phyloP scores from a whole-genome alignment of 1,284 basidiomycete genomes.

The Blastosporella zonata region DNA sequence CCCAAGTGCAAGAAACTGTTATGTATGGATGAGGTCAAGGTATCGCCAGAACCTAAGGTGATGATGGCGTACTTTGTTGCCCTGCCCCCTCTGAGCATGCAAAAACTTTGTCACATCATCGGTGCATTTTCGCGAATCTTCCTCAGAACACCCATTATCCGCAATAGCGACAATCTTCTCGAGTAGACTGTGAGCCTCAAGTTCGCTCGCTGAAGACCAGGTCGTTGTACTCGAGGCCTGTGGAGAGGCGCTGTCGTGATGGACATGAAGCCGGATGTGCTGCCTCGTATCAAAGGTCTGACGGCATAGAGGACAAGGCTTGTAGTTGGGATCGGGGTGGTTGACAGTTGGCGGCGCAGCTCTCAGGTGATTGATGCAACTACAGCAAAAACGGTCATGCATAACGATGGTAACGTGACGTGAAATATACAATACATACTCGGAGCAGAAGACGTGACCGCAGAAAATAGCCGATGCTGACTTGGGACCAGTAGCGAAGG shows the following conservation, averaged over 20 bases:
- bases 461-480: conserved; percentile 47
- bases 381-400: conserved; percentile 18
- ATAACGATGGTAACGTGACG: conserved; percentile 3
- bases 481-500: conserved; percentile 38
- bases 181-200: conserved; percentile 37
- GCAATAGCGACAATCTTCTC: conserved; percentile 37
- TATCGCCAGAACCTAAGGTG: neutral
- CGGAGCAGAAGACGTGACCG: conserved; percentile 50
- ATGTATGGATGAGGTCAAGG: conserved; percentile 9
- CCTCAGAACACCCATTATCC: conserved; percentile 40
- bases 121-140: conserved; percentile 36
- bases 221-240: conserved; percentile 10
- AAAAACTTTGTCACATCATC: conserved; percentile 40
- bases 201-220: conserved; percentile 23
- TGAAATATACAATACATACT: conserved; percentile 29
- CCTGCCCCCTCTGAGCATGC: conserved; percentile 30
- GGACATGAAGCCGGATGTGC: conserved; percentile 43
- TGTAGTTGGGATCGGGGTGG: conserved; percentile 18
- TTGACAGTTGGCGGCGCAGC: conserved; percentile 2
- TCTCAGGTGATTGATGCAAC: conserved; percentile 35
- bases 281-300: conserved; percentile 34
- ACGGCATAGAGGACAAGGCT: conserved; percentile 46
- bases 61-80: conserved; percentile 27
- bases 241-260: conserved; percentile 31
- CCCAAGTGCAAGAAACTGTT: conserved; percentile 41